phyloP scores from a whole-genome alignment of 768 basidiomycete species.

The Cyclocybe cylindracea region DNA sequence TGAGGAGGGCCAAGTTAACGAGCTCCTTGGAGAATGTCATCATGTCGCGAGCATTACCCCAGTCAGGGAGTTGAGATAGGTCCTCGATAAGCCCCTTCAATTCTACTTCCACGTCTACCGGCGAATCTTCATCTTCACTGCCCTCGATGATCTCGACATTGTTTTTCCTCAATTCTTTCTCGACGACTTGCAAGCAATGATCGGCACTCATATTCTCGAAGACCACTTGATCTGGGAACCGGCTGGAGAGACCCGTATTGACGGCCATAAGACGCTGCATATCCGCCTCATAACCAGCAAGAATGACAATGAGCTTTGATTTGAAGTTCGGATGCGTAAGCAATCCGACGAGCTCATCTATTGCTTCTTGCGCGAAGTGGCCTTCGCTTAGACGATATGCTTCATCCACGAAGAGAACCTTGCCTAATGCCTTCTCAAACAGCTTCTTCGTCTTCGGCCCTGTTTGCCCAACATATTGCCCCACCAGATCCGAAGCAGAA shows the following conservation, averaged over 20 bases:
- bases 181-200: conserved; percentile 51
- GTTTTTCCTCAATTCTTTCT: conserved; percentile 46
- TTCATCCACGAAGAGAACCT: conserved; percentile 72
- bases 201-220: conserved; percentile 53
- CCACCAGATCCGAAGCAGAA: conserved; percentile 70
- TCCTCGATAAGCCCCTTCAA: conserved; percentile 41
- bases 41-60: conserved; percentile 75
- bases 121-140: too few relatives aligned
- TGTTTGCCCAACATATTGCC: conserved; percentile 70
- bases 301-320: conserved; percentile 62
- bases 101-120: conserved; percentile 1
- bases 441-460: conserved; percentile 63
- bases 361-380: conserved; percentile 67
- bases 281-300: conserved; percentile 70
- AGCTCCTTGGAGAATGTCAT: conserved; percentile 53
- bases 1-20: conserved; percentile 38
- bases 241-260: conserved; percentile 66
- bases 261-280: conserved; percentile 61
- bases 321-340: conserved; percentile 60
- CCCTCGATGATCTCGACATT: conserved; percentile 31
- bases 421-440: conserved; percentile 66
- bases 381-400: conserved; percentile 66
- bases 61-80: conserved; percentile 48
- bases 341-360: conserved; percentile 67
- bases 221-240: conserved; percentile 61